Percentiles rank a stretch among this genome's conserved stretches.
Evolutionary conservation across 108 stramenopile species (phyloP).

Genomic region (Aurantiochytrium sp.): DNA sequence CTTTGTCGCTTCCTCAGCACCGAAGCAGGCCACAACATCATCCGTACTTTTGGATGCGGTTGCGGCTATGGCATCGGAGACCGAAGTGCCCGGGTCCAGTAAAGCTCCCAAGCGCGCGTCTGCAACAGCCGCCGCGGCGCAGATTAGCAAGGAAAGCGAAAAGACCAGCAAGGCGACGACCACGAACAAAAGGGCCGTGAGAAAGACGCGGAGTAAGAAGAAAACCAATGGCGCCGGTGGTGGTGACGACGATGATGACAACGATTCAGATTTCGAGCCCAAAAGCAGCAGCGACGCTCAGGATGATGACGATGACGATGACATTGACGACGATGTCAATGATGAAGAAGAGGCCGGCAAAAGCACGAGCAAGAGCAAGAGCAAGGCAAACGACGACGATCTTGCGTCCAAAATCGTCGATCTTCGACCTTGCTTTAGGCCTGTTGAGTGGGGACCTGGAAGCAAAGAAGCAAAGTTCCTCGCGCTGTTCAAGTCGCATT

Average conservation of each 20-base stretch:
- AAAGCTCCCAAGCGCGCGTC: not conserved
- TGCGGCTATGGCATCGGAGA: not conserved
- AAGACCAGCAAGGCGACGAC: not conserved
- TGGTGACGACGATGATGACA: not conserved
- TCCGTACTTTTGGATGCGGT: not conserved
- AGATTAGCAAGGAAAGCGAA: not conserved
- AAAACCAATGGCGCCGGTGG: too few relatives aligned
- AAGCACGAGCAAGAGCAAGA: not conserved
- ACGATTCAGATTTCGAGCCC: not conserved
- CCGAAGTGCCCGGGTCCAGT: too few relatives aligned
- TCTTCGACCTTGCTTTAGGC: not conserved
- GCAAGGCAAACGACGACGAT: not conserved
- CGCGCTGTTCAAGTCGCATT: not conserved
- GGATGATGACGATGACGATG: conserved; percentile 2
- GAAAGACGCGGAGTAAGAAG: too few relatives aligned
- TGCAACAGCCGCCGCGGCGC: not conserved
- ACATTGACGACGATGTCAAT: not conserved
- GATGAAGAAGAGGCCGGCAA: not conserved
- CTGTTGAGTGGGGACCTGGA: not conserved
- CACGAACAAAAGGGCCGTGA: not conserved
- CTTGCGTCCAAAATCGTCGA: not conserved
- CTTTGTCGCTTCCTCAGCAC: not conserved
- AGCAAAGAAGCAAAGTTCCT: not conserved
- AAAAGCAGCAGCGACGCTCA: not conserved
- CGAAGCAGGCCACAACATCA: not conserved